Evolutionary conservation across 1,139 yeast species (phyloP), one percentile per base, ranked within the genome.

Genomic region (Suhomyces guaymorum): DNA sequence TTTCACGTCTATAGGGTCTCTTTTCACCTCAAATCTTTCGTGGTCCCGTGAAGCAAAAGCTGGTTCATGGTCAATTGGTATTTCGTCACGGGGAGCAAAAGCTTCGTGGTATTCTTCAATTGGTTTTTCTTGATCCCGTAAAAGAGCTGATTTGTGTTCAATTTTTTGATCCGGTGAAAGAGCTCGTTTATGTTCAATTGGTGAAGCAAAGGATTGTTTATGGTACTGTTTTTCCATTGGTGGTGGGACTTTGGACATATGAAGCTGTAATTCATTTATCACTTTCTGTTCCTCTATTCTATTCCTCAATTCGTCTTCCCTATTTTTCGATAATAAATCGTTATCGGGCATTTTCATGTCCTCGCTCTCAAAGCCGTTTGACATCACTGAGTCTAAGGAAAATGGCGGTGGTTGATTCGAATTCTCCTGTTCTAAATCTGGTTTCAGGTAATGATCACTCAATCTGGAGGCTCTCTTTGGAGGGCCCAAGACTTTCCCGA

Each of bases 401-500:
- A 45, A 46, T 7, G 47, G 32, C 3, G 55, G 52, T 2, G 52
- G 52, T 4, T 19, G 23, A 8, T 17, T 27, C 8, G 19, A 22
- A 26, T 26, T n/a, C 6, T 30, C 33, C 7, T 10, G 13, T 9
- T 36, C 36, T 13, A 29, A 14, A 3, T 36, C 39, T 5, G 18
- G 14, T 8, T 24, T 37, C 9, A 25, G 22, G 15, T 41, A 32
- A 9, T 38, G 38, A 17, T 47, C 55, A 27, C 50, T 44, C n/a
- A 46, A 32, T 28, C 59, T 51, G 7, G 59, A 48, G 3, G 66
- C 66, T 26, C 73, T 48, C 43, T 64, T 58, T 1, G 73, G 73
- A 4, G 70, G 71, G 0, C 75, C 75, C 33, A 70, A 46, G 7
- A 56, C 41, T 41, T 55, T 59, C 5, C 70, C 68, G 37, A 66